Conservation (phyloP, 352 stramenopile species). For the Phytophthora aleatoria region DNA sequence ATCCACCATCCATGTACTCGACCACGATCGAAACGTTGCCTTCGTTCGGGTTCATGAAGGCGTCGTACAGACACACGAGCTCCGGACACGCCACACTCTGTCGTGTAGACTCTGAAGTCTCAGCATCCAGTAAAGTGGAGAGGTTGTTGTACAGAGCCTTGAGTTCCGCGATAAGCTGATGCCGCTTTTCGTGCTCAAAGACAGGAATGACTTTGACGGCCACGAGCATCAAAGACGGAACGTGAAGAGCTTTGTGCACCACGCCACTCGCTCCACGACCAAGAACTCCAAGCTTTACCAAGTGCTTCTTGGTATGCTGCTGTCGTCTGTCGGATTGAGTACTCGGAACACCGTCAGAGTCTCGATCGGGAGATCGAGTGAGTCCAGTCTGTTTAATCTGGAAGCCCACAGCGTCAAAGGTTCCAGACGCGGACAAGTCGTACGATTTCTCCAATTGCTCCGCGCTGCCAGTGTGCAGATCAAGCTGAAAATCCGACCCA, state of each 20-base stretch:
- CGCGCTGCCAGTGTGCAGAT: constrained; percentile 61
- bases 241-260: constrained; percentile 90
- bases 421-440: constrained; percentile 80
- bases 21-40: constrained; percentile 94
- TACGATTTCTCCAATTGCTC: constrained; percentile 78
- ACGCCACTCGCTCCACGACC: constrained; percentile 86
- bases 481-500: constrained; percentile 70
- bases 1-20: constrained; percentile 96
- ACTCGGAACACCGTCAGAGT: constrained; percentile 21
- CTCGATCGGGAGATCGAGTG: constrained; percentile 62
- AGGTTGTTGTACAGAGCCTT: constrained; percentile 89
- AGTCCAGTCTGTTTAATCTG: constrained; percentile 87
- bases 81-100: constrained; percentile 72
- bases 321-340: constrained; percentile 30
- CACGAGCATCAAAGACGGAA: constrained; percentile 88
- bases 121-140: constrained; percentile 66
- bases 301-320: constrained; percentile 75
- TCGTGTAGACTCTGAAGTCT: constrained; percentile 29
- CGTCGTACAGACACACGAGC: constrained; percentile 93
- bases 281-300: constrained; percentile 83
- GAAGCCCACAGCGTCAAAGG: constrained; percentile 80
- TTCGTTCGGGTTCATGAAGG: constrained; percentile 92
- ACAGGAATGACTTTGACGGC: constrained; percentile 92
- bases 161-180: constrained; percentile 87
- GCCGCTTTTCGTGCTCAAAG: constrained; percentile 88